A percentile compares a stretch with the other conserved stretches of the same genome.
phyloP scores from a whole-genome alignment of 2,329 filamentous ascomycete species.

The Phialemonium atrogriseum region DNA sequence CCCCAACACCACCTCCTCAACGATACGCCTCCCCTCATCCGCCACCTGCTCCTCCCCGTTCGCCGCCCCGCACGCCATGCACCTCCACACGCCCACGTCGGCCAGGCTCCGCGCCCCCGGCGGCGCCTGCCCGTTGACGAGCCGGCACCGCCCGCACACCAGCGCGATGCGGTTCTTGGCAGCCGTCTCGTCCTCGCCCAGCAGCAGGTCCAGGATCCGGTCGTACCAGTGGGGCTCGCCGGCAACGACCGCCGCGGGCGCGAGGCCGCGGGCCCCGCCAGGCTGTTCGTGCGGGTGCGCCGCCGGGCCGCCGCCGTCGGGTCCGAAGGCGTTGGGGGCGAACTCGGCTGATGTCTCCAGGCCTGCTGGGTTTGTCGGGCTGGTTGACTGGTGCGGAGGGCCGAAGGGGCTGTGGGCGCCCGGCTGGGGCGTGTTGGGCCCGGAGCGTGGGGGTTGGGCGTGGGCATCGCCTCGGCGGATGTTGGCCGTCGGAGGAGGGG shows the following conservation, averaged over 20 bases:
- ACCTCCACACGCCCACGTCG: constrained; percentile 82
- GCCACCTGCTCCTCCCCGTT: constrained; percentile 87
- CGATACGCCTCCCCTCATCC: constrained; percentile 65
- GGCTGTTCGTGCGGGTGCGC: too few species aligned
- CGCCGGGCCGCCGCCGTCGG: constrained; percentile 14
- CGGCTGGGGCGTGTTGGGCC: constrained; percentile 21
- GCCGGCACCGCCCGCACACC: constrained; percentile 71
- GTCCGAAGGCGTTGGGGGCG: constrained; percentile 61
- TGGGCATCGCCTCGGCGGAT: constrained; percentile 36
- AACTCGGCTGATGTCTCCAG: constrained; percentile 53
- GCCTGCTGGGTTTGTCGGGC: too few species aligned
- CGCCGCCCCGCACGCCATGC: constrained; percentile 70
- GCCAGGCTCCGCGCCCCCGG: constrained; percentile 70
- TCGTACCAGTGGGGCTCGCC: constrained; percentile 77
- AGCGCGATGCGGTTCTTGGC: constrained; percentile 85
- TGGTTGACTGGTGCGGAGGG: constrained; percentile 6
- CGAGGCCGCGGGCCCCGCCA: too few species aligned
- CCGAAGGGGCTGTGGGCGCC: constrained; percentile 8
- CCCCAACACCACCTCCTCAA: constrained; percentile 56
- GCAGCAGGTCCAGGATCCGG: constrained; percentile 78
- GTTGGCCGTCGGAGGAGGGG: constrained; percentile 56
- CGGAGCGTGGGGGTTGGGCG: constrained; percentile 12
- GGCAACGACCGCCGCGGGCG: constrained; percentile 14
- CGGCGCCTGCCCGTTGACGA: constrained; percentile 93
- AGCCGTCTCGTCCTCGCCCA: constrained; percentile 90